A percentile compares a stretch with the other conserved stretches of the same genome.
phyloP scores from a whole-genome alignment of 148 eudicot species.

The Fallopia convolvulus region DNA sequence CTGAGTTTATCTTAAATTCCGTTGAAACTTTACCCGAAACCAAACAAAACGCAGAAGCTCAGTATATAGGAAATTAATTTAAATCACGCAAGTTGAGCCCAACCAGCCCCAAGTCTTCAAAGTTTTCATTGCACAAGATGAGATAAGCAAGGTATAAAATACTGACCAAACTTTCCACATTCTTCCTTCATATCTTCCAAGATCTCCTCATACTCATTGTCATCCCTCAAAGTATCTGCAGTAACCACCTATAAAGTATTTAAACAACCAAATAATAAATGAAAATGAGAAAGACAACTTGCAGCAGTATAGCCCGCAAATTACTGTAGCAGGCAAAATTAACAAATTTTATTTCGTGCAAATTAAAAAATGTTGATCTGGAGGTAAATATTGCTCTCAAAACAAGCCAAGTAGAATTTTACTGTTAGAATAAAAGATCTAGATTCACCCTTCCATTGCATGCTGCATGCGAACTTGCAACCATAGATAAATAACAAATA shows the following conservation, averaged over 20 bases:
- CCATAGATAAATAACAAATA: background rate
- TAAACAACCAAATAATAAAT: background rate
- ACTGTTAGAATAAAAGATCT: background rate
- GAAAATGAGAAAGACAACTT: background rate
- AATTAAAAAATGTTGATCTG: background rate
- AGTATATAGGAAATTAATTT: background rate
- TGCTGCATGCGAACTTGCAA: background rate
- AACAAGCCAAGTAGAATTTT: background rate
- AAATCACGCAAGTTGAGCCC: background rate
- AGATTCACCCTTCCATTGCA: background rate
- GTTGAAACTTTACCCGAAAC: background rate
- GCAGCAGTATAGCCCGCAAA: no score
- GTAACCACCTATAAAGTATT: conserved; percentile 42
- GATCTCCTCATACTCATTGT: conserved; percentile 82
- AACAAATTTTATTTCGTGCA: background rate
- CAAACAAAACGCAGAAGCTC: background rate
- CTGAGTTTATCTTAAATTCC: background rate
- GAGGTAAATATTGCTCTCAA: background rate
- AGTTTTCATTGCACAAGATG: background rate
- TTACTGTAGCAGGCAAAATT: no score
- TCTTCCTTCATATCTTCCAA: conserved; percentile 87
- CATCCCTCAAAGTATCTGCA: conserved; percentile 65
- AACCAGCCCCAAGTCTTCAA: background rate
- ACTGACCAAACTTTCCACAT: conserved; percentile 77
- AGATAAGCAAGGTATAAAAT: background rate